These are phyloP conservation scores for Scutellaria galericulata DNA, from an alignment of 257 asterid genomes.

Conservation along the genomic window DNA sequence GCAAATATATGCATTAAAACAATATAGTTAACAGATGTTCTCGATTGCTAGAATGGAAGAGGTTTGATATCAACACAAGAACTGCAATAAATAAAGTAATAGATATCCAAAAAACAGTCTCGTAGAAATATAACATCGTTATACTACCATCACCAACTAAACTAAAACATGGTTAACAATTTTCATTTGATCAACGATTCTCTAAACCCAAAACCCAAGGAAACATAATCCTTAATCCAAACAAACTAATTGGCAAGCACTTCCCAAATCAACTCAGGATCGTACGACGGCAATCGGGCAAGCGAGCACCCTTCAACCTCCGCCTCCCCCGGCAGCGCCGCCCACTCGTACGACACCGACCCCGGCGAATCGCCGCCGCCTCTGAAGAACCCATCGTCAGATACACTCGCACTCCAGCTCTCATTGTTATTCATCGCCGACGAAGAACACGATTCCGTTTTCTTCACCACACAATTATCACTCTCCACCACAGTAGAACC, in stretches of 20 bases:
- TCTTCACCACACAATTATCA: slow-evolving; percentile 28
- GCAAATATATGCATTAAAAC: too few relatives aligned
- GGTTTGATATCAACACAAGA: too few relatives aligned
- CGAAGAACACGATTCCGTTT: slow-evolving; percentile 43
- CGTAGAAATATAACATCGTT: too few relatives aligned
- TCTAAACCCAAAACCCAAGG: neutral
- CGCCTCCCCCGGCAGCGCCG: slow-evolving; percentile 38
- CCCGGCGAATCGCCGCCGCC: slow-evolving; percentile 53
- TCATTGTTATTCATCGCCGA: slow-evolving; percentile 35
- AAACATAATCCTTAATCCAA: neutral
- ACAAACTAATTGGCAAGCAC: slow-evolving; percentile 69
- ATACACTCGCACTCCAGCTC: slow-evolving; percentile 44
- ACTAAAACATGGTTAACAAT: neutral
- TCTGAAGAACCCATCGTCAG: slow-evolving; percentile 63
- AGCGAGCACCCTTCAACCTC: slow-evolving; percentile 68
- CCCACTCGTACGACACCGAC: slow-evolving; percentile 48
- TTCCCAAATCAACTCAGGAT: slow-evolving; percentile 93
- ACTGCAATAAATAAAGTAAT: too few relatives aligned
- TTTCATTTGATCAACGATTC: neutral
- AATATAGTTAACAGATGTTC: too few relatives aligned
- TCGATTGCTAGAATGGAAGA: too few relatives aligned
- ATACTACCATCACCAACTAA: neutral
- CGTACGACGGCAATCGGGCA: slow-evolving; percentile 86
- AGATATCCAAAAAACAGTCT: too few relatives aligned
- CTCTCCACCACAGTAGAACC: slow-evolving; percentile 9